These are phyloP conservation scores for Brasenia schreberi DNA, from an alignment of 164 flowering plant genomes.

Conservation along the genomic window DNA sequence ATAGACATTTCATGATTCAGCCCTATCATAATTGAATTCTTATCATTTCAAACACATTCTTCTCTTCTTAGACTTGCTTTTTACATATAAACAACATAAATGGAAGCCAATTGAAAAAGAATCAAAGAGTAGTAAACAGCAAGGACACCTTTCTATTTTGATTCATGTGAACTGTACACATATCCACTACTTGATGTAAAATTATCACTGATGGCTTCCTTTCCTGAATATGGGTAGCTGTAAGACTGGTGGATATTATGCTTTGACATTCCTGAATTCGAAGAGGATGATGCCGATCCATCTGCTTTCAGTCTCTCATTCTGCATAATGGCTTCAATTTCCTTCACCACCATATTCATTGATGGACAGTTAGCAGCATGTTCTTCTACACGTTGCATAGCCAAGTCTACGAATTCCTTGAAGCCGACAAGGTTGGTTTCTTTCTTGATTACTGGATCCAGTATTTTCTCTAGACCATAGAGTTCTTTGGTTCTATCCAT, in stretches of 20 bases:
- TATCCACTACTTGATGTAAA: constrained; percentile 25
- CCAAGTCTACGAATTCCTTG: constrained; percentile 33
- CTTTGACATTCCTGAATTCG: constrained; percentile 22
- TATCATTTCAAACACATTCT: too few relatives aligned
- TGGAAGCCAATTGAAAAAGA: not conserved
- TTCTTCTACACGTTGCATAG: constrained; percentile 43
- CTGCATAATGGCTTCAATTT: constrained; percentile 46
- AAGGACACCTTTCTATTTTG: constrained; percentile 9
- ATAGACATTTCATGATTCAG: too few relatives aligned
- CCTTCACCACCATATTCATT: constrained; percentile 53
- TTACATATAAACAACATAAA: not conserved
- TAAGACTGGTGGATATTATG: constrained; percentile 26
- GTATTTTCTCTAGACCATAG: constrained; percentile 22
- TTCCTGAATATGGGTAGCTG: not conserved
- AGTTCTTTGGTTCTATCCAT: constrained; percentile 25
- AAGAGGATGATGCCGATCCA: constrained; percentile 31
- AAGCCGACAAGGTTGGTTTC: constrained; percentile 22
- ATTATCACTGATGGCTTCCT: constrained; percentile 7
- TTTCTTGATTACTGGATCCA: constrained; percentile 29
- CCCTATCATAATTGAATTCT: too few relatives aligned
- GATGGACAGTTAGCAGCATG: constrained; percentile 33
- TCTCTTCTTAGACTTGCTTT: not conserved
- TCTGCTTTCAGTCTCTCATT: constrained; percentile 25
- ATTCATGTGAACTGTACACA: constrained; percentile 20
- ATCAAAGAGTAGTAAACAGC: not conserved